These are phyloP conservation scores for Aspergillus uvarum DNA, from an alignment of 2,329 filamentous ascomycete species.

Conservation along the genomic window DNA sequence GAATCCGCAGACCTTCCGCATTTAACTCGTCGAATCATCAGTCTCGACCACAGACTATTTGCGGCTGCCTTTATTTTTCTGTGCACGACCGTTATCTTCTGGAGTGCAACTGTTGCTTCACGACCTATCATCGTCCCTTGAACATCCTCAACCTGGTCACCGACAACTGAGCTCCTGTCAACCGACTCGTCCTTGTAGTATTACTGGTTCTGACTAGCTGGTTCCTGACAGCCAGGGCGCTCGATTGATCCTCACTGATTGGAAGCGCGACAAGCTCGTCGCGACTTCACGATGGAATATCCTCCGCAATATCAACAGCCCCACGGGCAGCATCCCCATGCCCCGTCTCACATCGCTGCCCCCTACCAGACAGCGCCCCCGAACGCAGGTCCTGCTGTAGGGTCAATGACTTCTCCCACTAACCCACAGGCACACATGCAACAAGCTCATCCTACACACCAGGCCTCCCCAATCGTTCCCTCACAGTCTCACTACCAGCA, in stretches of 20 bases:
- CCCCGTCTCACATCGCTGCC: constrained; percentile 56
- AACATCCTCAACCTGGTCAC: constrained; percentile 16
- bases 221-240: constrained; percentile 19
- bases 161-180: constrained; percentile 17
- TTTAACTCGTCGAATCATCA: constrained; percentile 45
- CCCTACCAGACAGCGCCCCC: constrained; percentile 64
- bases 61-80: constrained; percentile 25
- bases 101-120: constrained; percentile 24
- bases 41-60: constrained; percentile 23
- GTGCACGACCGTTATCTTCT: constrained; percentile 28
- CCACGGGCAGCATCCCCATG: constrained; percentile 62
- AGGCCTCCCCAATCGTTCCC: constrained; percentile 77
- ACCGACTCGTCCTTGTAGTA: constrained; percentile 16
- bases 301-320: constrained; percentile 69
- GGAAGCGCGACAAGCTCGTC: constrained; percentile 30
- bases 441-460: constrained; percentile 57
- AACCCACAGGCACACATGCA: constrained; percentile 68
- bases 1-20: constrained; percentile 39
- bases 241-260: constrained; percentile 21
- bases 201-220: constrained; percentile 21
- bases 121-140: constrained; percentile 22
- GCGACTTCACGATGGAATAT: constrained; percentile 66
- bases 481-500: constrained; percentile 71
- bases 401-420: constrained; percentile 69
- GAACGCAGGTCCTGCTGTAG: constrained; percentile 45